phyloP scores from a whole-genome alignment of 345 rosid species.

The Gossypium raimondii region DNA sequence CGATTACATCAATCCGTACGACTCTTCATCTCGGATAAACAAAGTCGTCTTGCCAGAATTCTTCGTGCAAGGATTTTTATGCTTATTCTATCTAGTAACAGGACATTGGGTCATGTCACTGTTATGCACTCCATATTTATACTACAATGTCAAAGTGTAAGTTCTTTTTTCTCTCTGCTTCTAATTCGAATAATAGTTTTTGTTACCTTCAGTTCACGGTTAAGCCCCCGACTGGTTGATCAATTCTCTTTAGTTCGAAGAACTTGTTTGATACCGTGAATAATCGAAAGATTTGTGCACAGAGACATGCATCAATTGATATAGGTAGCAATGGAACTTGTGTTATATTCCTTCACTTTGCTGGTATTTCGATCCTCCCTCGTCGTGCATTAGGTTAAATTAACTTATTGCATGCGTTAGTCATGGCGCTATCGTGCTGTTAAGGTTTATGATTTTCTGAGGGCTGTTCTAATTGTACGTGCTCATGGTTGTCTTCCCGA shows the following conservation, averaged over 20 bases:
- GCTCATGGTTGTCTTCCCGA: neutral
- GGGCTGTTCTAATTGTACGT: neutral
- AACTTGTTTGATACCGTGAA: neutral
- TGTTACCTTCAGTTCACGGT: neutral
- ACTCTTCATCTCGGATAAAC: constrained; percentile 64
- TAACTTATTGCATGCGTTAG: neutral
- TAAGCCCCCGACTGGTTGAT: neutral
- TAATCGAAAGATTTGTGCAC: neutral
- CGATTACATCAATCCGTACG: constrained; percentile 72
- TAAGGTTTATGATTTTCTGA: constrained; percentile 3
- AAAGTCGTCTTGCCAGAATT: constrained; percentile 54
- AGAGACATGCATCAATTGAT: neutral
- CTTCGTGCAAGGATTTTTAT: constrained; percentile 49
- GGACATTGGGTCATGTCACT: constrained; percentile 71
- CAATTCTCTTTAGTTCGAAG: neutral
- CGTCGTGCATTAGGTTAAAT: neutral
- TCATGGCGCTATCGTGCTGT: neutral
- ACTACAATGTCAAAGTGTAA: constrained; percentile 60
- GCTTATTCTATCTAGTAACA: constrained; percentile 48
- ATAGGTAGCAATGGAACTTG: constrained; percentile 1
- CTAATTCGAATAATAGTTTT: neutral
- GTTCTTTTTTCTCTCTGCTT: constrained; percentile 23
- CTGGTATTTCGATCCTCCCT: neutral
- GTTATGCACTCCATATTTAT: constrained; percentile 53
- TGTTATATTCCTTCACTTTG: neutral